Evolutionary conservation across 176 grass and related monocot genomes (phyloP).

Genomic region (Phoenix roebelenii): DNA sequence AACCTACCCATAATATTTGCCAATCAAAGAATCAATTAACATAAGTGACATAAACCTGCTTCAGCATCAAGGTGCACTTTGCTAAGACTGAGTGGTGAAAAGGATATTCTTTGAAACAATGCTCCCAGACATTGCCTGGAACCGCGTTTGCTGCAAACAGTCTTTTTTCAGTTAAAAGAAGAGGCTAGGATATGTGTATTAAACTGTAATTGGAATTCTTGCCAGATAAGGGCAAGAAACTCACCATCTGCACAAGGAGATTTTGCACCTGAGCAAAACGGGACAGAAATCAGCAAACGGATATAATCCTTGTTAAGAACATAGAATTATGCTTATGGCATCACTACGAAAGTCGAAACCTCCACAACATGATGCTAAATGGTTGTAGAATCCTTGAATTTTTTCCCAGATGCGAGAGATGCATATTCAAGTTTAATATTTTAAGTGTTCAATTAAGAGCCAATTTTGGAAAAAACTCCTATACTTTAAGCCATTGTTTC

Average conservation of each 20-base stretch:
- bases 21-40: background rate
- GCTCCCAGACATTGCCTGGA: slow-evolving; percentile 82
- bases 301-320: no score
- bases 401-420: no score
- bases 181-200: background rate
- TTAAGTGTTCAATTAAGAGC: background rate
- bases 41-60: background rate
- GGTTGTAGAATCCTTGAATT: no score
- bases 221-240: slow-evolving; percentile 5
- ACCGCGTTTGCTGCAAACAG: slow-evolving; percentile 78
- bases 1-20: background rate
- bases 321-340: no score
- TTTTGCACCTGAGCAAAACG: slow-evolving; percentile 63
- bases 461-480: background rate
- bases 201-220: slow-evolving; percentile 8
- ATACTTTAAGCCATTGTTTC: background rate
- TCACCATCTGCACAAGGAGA: slow-evolving; percentile 89
- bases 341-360: background rate
- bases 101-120: slow-evolving; percentile 97
- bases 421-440: no score
- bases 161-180: no score
- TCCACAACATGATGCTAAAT: background rate
- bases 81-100: slow-evolving; percentile 13
- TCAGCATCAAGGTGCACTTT: background rate
- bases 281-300: slow-evolving; percentile 13